These are phyloP conservation scores for Trichoderma polysporum DNA, from an alignment of 2,329 filamentous ascomycete species.

Conservation along the genomic window DNA sequence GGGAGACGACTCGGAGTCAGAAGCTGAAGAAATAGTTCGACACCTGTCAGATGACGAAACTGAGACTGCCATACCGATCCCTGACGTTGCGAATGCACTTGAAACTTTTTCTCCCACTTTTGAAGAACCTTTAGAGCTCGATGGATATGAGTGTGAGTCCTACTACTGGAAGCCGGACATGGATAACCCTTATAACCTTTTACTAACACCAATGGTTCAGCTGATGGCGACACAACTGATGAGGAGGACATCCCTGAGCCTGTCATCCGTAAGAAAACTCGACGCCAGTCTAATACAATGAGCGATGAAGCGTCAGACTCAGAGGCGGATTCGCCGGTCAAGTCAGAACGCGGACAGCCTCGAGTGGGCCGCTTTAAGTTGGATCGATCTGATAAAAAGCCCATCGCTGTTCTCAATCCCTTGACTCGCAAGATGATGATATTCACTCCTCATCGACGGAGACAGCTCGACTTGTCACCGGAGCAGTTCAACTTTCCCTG, in stretches of 20 bases:
- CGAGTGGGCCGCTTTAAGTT: constrained; percentile 56
- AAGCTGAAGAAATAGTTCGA: constrained; percentile 42
- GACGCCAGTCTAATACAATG: constrained; percentile 38
- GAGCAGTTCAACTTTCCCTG: constrained; percentile 55
- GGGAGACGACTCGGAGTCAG: constrained; percentile 43
- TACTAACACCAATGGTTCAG: constrained; percentile 45
- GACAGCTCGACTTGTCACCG: constrained; percentile 53
- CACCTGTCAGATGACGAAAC: constrained; percentile 43
- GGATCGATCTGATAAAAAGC: constrained; percentile 54
- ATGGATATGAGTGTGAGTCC: constrained; percentile 62
- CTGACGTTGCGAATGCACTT: constrained; percentile 29
- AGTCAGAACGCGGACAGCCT: constrained; percentile 51
- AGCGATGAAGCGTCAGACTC: constrained; percentile 49
- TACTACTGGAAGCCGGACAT: constrained; percentile 23
- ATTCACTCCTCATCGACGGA: constrained; percentile 54
- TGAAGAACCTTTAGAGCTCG: constrained; percentile 44
- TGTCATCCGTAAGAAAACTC: constrained; percentile 48
- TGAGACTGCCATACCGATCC: constrained; percentile 43
- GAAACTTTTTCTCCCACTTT: constrained; percentile 32
- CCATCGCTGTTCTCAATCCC: constrained; percentile 59
- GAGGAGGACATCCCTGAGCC: constrained; percentile 58
- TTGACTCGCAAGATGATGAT: constrained; percentile 62
- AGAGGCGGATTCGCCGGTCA: constrained; percentile 48
- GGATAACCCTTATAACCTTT: constrained; percentile 6
- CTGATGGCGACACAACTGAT: constrained; percentile 62